phyloP scores from a whole-genome alignment of 176 grass and related monocot genomes.

The Ananas comosus region DNA sequence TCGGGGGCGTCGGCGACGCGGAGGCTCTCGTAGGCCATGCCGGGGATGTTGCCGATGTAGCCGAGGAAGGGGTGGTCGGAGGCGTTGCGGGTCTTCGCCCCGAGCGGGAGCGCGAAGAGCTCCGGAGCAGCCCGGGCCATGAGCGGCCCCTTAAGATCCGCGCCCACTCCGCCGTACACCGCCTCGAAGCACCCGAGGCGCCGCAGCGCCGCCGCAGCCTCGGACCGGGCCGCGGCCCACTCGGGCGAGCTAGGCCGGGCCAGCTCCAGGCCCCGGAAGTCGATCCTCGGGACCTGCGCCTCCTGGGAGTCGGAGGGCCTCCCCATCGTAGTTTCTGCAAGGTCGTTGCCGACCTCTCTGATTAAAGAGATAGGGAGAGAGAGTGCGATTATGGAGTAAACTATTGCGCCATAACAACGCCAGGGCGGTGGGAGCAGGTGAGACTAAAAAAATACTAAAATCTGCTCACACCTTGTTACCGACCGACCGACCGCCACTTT shows the following conservation, averaged over 20 bases:
- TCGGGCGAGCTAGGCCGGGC: neutral
- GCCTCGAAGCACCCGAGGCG: slow-evolving; percentile 35
- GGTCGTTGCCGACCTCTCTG: no score
- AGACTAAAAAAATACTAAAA: no score
- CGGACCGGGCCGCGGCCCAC: slow-evolving; percentile 28
- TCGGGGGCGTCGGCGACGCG: slow-evolving; percentile 7
- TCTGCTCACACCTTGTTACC: no score
- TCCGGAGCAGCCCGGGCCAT: slow-evolving; percentile 29
- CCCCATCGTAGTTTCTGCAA: neutral
- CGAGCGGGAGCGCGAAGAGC: slow-evolving; percentile 38
- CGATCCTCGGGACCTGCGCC: slow-evolving; percentile 7
- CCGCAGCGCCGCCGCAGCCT: slow-evolving; percentile 33
- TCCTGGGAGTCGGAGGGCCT: neutral
- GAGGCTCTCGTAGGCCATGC: slow-evolving; percentile 38
- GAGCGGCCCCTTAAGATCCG: slow-evolving; percentile 23
- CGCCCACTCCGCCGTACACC: slow-evolving; percentile 19
- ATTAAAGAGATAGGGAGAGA: no score
- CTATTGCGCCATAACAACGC: no score
- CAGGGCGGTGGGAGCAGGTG: no score
- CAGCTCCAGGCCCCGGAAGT: slow-evolving; percentile 25
- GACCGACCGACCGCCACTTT: no score
- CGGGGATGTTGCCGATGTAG: slow-evolving; percentile 32
- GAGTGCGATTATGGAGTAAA: no score
- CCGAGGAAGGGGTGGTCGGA: slow-evolving; percentile 5
- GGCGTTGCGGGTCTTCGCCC: slow-evolving; percentile 23